Conservation (phyloP, 129 eudicot species). For the Chrysanthemum seticuspe region DNA sequence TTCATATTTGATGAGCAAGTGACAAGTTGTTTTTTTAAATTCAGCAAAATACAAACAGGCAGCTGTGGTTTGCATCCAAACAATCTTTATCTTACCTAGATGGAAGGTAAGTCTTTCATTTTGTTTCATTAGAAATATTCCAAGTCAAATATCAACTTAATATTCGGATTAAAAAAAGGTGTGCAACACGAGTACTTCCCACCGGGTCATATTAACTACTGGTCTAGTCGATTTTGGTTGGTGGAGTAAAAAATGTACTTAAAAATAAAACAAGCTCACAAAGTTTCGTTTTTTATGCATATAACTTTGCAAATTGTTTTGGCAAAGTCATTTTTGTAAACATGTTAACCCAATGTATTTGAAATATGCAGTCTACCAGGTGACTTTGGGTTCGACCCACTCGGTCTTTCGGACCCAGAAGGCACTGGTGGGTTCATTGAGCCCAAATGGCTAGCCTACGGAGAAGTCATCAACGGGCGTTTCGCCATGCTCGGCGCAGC, state of each 20-base stretch:
- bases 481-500: slow-evolving; percentile 83
- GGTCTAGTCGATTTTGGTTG: too few relatives aligned
- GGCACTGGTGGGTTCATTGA: slow-evolving; percentile 78
- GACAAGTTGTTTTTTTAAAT: slow-evolving; percentile 8
- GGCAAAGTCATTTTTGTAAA: too few relatives aligned
- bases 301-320: too few relatives aligned
- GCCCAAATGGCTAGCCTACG: slow-evolving; percentile 76
- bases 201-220: too few relatives aligned
- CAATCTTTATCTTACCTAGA: slow-evolving; percentile 91
- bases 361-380: slow-evolving; percentile 68
- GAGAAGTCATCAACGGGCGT: slow-evolving; percentile 83
- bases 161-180: too few relatives aligned
- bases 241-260: too few relatives aligned
- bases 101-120: slow-evolving; percentile 55
- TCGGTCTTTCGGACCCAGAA: slow-evolving; percentile 92
- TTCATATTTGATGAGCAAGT: not conserved
- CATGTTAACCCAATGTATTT: not conserved
- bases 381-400: slow-evolving; percentile 92
- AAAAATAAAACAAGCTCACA: too few relatives aligned
- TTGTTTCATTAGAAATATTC: too few relatives aligned
- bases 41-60: slow-evolving; percentile 89
- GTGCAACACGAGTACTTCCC: too few relatives aligned
- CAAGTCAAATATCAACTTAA: too few relatives aligned
- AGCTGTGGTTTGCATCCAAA: slow-evolving; percentile 83
- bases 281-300: too few relatives aligned